These are phyloP conservation scores for Xerophyta viscosa DNA, from an alignment of 106 monocot species.

Conservation along the genomic window DNA sequence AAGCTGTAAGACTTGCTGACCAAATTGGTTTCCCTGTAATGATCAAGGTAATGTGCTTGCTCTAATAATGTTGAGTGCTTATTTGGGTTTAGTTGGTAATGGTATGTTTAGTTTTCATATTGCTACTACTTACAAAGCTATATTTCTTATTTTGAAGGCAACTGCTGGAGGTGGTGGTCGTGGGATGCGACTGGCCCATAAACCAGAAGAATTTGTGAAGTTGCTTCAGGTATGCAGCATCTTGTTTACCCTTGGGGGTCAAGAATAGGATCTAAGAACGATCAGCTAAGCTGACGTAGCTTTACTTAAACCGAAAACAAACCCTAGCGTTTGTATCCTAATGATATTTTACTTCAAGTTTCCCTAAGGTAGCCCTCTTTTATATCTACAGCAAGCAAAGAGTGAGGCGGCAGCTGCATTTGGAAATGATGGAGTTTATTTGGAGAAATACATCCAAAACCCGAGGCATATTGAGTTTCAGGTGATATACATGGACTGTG, in stretches of 20 bases:
- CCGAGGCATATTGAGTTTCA: slow-evolving; percentile 97
- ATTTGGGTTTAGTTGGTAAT: no score
- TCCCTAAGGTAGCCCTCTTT: background rate
- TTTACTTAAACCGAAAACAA: no score
- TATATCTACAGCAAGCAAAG: slow-evolving; percentile 82
- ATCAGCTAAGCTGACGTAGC: no score
- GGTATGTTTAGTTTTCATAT: background rate
- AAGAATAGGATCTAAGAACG: no score
- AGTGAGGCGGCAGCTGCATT: slow-evolving; percentile 93
- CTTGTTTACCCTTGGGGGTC: no score
- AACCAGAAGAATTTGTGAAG: slow-evolving; percentile 81
- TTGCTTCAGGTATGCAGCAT: slow-evolving; percentile 51
- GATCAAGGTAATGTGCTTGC: slow-evolving; percentile 67
- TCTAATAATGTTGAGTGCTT: no score
- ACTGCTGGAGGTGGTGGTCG: slow-evolving; percentile 98
- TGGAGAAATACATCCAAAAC: slow-evolving; percentile 87
- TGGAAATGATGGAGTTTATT: slow-evolving; percentile 97
- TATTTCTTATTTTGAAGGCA: slow-evolving; percentile 37
- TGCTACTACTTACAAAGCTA: background rate
- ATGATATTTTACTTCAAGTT: no score
- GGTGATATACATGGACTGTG: slow-evolving; percentile 17
- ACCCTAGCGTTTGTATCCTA: no score
- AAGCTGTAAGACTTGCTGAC: slow-evolving; percentile 65
- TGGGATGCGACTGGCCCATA: slow-evolving; percentile 80
- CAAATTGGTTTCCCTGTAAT: slow-evolving; percentile 90